Percentiles rank a stretch among this genome's conserved stretches.
These are phyloP conservation scores for Monosporascus sp. DNA, from an alignment of 2,329 filamentous ascomycete species.

Conservation along the genomic window DNA sequence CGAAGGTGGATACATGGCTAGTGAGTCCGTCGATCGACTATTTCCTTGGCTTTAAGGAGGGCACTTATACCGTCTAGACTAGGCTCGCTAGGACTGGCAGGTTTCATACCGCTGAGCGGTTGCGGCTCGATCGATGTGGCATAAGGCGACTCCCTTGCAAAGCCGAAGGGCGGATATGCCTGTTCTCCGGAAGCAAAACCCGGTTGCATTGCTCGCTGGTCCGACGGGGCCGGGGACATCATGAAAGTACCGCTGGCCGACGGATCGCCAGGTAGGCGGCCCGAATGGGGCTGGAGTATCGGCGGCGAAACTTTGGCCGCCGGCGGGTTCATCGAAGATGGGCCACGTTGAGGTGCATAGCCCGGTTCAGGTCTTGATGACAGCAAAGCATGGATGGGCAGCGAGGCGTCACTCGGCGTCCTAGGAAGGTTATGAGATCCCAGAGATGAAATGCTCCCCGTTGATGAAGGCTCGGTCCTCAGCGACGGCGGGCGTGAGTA, in stretches of 20 bases:
- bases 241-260: not conserved
- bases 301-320: conserved; percentile 14
- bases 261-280: conserved; percentile 2
- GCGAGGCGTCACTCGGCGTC: conserved; percentile 42
- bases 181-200: not conserved
- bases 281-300: conserved; percentile 11
- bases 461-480: conserved; percentile 41
- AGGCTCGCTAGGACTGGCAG: conserved; percentile 12
- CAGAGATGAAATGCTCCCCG: conserved; percentile 35
- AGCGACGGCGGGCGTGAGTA: conserved; percentile 34
- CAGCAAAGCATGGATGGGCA: conserved; percentile 51
- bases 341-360: conserved; percentile 5
- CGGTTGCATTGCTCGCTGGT: not conserved
- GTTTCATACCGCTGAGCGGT: conserved; percentile 6
- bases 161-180: not conserved
- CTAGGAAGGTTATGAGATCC: conserved; percentile 36
- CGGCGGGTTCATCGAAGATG: conserved; percentile 3
- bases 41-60: conserved; percentile 52
- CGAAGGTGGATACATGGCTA: not conserved
- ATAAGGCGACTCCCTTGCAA: conserved; percentile 4
- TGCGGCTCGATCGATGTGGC: conserved; percentile 9
- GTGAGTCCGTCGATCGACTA: conserved; percentile 41
- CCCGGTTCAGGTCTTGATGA: conserved; percentile 31
- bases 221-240: not conserved
- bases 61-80: conserved; percentile 54